A percentile compares a stretch with the other conserved stretches of the same genome.
Conservation (phyloP, 345 rosid genomes). For the Boechera divaricarpa region DNA sequence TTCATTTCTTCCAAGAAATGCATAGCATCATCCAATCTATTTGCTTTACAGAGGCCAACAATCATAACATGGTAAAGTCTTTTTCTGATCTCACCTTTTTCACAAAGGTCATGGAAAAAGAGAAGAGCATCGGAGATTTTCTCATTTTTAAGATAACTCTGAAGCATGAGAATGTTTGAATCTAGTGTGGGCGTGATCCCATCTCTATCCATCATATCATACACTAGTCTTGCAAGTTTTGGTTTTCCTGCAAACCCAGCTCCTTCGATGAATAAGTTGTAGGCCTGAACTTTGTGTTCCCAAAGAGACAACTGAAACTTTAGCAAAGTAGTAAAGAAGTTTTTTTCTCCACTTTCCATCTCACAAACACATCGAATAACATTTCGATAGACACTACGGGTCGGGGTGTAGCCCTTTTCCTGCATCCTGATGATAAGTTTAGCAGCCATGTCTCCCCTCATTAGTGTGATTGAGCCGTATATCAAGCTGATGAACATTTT, state of each 20-base stretch:
- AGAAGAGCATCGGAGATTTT: slow-evolving; percentile 65
- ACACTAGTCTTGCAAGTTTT: slow-evolving; percentile 68
- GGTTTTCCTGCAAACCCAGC: slow-evolving; percentile 74
- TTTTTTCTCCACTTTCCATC: slow-evolving; percentile 56
- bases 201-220: slow-evolving; percentile 63
- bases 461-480: slow-evolving; percentile 51
- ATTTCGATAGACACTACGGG: slow-evolving; percentile 47
- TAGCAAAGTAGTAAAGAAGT: slow-evolving; percentile 50
- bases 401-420: slow-evolving; percentile 61
- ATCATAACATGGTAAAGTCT: slow-evolving; percentile 57
- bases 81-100: slow-evolving; percentile 44
- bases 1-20: slow-evolving; percentile 56
- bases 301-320: slow-evolving; percentile 59
- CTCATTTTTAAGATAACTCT: slow-evolving; percentile 62
- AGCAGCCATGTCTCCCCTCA: slow-evolving; percentile 67
- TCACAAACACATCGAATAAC: slow-evolving; percentile 59
- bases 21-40: slow-evolving; percentile 57
- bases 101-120: slow-evolving; percentile 53
- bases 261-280: slow-evolving; percentile 71
- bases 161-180: slow-evolving; percentile 59
- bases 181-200: slow-evolving; percentile 52
- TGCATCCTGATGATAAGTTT: slow-evolving; percentile 79
- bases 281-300: slow-evolving; percentile 45
- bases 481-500: slow-evolving; percentile 57
- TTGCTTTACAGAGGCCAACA: slow-evolving; percentile 62